phyloP scores from a whole-genome alignment of 1,284 basidiomycete genomes.

The Fomitopsis pinicola region DNA sequence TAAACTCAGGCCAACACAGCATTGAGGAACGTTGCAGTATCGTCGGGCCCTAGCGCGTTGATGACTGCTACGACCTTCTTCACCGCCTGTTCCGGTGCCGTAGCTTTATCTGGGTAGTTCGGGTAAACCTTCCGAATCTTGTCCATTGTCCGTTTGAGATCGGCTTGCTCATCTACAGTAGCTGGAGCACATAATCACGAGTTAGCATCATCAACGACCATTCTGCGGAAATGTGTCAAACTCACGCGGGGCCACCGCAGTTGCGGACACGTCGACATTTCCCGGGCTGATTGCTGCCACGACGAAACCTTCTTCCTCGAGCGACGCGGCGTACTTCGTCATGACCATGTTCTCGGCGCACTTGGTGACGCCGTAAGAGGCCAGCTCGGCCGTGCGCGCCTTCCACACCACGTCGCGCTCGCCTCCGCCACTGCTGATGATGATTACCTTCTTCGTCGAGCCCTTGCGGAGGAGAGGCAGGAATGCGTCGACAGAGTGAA shows the following conservation, averaged over 20 bases:
- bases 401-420: slow-evolving; percentile 24
- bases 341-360: slow-evolving; percentile 35
- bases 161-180: not conserved
- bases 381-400: slow-evolving; percentile 5
- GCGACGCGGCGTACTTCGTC: slow-evolving; percentile 34
- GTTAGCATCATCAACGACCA: not conserved
- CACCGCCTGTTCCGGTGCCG: not conserved
- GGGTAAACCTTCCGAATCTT: not conserved
- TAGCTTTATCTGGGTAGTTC: not conserved
- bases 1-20: too few relatives aligned
- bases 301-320: slow-evolving; percentile 30
- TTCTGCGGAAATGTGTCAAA: not conserved
- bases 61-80: not conserved
- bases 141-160: not conserved
- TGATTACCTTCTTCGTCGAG: slow-evolving; percentile 33
- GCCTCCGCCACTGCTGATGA: slow-evolving; percentile 27
- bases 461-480: slow-evolving; percentile 35
- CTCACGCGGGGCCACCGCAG: not conserved
- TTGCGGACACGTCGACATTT: slow-evolving; percentile 22
- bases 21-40: not conserved
- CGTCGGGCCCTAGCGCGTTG: not conserved
- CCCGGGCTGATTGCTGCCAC: slow-evolving; percentile 35
- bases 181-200: not conserved
- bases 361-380: slow-evolving; percentile 34
- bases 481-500: slow-evolving; percentile 33